Conservation (phyloP, 805 yeast genomes). For the Schizosaccharomyces lindneri region DNA sequence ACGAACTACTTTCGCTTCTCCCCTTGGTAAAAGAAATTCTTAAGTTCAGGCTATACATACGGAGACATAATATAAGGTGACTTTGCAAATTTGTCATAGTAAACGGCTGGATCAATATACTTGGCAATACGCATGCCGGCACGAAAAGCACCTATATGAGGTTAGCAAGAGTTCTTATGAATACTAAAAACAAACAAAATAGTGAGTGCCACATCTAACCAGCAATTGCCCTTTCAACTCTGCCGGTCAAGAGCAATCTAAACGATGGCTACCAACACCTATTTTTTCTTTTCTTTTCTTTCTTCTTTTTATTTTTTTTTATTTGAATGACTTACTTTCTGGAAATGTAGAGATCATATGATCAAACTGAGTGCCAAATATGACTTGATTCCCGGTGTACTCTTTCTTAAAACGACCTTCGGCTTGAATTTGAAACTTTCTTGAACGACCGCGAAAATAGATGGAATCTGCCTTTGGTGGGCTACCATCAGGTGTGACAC, state of each 20-base stretch:
- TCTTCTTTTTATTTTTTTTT: no score
- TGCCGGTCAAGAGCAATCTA: no score
- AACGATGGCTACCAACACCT: no score
- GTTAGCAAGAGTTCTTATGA: neutral
- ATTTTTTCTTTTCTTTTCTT: no score
- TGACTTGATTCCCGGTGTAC: conserved; percentile 2
- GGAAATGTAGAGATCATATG: conserved; percentile 2
- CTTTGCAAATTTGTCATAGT: neutral
- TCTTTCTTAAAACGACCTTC: conserved; percentile 2
- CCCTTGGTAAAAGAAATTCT: no score
- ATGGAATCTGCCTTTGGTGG: neutral
- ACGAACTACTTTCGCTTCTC: no score
- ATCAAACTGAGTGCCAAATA: conserved; percentile 2
- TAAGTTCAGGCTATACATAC: neutral
- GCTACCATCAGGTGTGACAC: conserved; percentile 2
- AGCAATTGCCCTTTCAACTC: no score
- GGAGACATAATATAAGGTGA: conserved; percentile 3
- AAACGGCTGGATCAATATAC: conserved; percentile 3
- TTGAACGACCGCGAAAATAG: conserved; percentile 1
- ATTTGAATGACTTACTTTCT: neutral
- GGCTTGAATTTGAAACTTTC: conserved; percentile 3
- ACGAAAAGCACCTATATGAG: neutral
- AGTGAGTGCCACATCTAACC: no score
- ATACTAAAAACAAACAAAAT: no score
- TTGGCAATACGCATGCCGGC: conserved; percentile 3